phyloP scores from a whole-genome alignment of 257 asterid genomes.

The Nicotiana sylvestris region DNA sequence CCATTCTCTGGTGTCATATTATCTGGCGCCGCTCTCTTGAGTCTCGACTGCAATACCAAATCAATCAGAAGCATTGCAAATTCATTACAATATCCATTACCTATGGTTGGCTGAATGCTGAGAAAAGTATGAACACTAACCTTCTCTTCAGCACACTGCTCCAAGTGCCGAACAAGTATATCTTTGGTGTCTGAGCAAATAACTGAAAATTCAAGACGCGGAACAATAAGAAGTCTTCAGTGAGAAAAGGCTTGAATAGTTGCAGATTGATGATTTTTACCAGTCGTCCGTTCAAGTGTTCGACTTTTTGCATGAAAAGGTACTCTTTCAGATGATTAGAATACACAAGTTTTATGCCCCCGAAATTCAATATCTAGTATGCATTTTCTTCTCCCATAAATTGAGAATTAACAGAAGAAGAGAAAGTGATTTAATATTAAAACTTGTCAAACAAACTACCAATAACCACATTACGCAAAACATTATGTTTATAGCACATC shows the following conservation, averaged over 20 bases:
- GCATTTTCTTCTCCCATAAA: neutral
- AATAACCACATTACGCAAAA: neutral
- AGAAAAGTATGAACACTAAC: conserved; percentile 13
- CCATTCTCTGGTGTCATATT: conserved; percentile 25
- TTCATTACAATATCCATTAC: neutral
- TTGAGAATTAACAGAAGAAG: neutral
- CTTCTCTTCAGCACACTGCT: conserved; percentile 30
- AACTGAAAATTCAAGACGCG: conserved; percentile 19
- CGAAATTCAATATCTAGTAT: neutral
- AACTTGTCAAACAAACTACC: neutral
- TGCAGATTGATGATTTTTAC: neutral
- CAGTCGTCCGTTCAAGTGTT: neutral
- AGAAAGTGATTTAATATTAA: neutral
- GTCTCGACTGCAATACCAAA: conserved; percentile 23
- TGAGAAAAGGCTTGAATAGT: neutral
- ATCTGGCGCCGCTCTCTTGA: conserved; percentile 40
- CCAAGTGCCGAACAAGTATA: conserved; percentile 28
- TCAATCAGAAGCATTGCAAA: neutral
- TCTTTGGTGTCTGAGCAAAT: conserved; percentile 30
- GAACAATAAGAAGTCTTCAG: neutral
- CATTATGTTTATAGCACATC: neutral
- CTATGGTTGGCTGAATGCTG: neutral
- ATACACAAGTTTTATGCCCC: neutral
- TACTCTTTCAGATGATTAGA: neutral
- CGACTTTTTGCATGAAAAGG: neutral